Base-by-base conservation (phyloP, 1,284 basidiomycete species). In the Cryptococcus amylolentus region DNA sequence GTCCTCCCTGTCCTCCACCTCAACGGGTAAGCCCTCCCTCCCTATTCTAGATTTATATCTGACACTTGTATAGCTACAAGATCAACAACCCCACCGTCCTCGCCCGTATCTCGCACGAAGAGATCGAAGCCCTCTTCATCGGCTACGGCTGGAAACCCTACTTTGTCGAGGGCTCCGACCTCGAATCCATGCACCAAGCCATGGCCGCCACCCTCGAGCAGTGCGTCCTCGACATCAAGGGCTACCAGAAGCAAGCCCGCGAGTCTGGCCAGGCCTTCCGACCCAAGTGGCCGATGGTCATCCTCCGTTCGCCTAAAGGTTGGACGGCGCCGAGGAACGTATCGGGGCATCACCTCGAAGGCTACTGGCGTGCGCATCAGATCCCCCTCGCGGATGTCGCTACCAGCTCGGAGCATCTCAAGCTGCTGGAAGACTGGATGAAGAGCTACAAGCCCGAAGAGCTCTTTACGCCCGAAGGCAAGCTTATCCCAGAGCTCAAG, bases 241-340 rank as follows among this genome's bases (percentile, higher is more conserved):
- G 80, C 60, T 91, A 92, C 52, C 90, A 93, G 71, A 76, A 77
- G 1, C 87, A 87, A 4, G 90, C 90, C 8, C 84, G 89, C 38
- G 60, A 61, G 43, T 78, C 76, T 14, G 88, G 87, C 2, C 82
- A 84, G 13, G 84, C 89, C 4, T 84, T 89, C 63, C 91, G 91
- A 76, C 89, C 91, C 16, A 83, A 88, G 44, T 93, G 88, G 88
- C 91, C 91, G 3, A 83, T 93, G 69, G 79, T 93, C 60, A 84
- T 92, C 66, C 80, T 93, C 44, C 84, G 89, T 51, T 88, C 88
- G 3, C 89, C 89, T 20, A 94, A 93, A 79, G 89, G 88, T 41
- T 85, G 83, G 80, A 81, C 84, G 2, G 86, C 86, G 0, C 88
- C 89, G 1, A 84, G 84, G 62, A 66, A 76, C 16, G 73, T 88